A percentile compares a stretch with the other conserved stretches of the same genome.
These are phyloP conservation scores for Hysterium pulicare DNA, from an alignment of 2,329 filamentous ascomycete genomes.

Conservation along the genomic window DNA sequence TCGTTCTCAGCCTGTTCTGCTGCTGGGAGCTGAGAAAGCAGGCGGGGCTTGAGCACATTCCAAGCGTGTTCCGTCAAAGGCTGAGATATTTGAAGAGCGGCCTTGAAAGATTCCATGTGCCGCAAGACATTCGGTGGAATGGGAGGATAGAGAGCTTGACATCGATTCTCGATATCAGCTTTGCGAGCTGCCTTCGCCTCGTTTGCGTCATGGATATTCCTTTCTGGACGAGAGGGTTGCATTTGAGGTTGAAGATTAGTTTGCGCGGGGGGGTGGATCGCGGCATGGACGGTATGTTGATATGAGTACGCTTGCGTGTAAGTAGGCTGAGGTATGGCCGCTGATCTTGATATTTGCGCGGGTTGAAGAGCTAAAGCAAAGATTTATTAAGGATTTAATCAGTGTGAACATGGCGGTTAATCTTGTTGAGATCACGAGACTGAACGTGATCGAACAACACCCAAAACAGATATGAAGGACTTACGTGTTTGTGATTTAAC, in stretches of 20 bases:
- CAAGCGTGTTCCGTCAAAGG: slow-evolving; percentile 68
- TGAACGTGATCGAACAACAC: too few species aligned
- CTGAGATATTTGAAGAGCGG: slow-evolving; percentile 65
- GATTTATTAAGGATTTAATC: too few species aligned
- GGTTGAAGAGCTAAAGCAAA: too few species aligned
- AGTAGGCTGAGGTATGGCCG: neutral
- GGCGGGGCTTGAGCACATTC: slow-evolving; percentile 64
- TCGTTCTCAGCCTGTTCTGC: slow-evolving; percentile 58
- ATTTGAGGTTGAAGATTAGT: neutral
- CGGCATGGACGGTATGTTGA: neutral
- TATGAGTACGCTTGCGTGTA: neutral
- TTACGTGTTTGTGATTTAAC: neutral
- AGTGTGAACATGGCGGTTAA: too few species aligned
- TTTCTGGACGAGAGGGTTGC: slow-evolving; percentile 39
- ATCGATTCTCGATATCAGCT: slow-evolving; percentile 69
- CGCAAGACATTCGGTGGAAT: slow-evolving; percentile 60
- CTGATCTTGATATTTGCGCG: neutral
- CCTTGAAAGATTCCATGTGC: slow-evolving; percentile 71
- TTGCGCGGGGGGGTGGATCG: neutral
- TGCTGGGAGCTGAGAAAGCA: slow-evolving; percentile 62
- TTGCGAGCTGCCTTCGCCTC: slow-evolving; percentile 63
- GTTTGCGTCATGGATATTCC: slow-evolving; percentile 61
- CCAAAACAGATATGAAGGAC: too few species aligned
- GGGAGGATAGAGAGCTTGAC: slow-evolving; percentile 63
- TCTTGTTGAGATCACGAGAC: too few species aligned